phyloP scores from a whole-genome alignment of 2,329 filamentous ascomycete species.

The Fusarium lateritium region DNA sequence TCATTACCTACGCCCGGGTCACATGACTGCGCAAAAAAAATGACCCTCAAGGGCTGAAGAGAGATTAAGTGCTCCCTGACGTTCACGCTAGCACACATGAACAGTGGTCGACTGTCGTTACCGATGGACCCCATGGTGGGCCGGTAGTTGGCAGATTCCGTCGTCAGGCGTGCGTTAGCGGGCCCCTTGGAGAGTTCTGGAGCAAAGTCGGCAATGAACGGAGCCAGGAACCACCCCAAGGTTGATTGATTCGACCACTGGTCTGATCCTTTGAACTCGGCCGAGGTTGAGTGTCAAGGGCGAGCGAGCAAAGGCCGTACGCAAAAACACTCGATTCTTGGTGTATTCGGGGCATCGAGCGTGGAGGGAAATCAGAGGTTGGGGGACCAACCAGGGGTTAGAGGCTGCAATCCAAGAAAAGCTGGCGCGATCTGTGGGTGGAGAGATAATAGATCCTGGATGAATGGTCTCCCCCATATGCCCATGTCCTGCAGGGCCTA shows the following conservation, averaged over 20 bases:
- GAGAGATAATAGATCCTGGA: constrained; percentile 45
- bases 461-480: constrained; percentile 10
- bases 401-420: constrained; percentile 31
- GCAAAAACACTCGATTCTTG: not conserved
- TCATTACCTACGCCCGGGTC: not conserved
- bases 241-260: not conserved
- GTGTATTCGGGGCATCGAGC: not conserved
- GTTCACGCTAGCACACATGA: constrained; percentile 27
- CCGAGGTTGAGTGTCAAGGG: not conserved
- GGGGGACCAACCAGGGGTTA: constrained; percentile 24
- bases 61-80: constrained; percentile 33
- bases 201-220: constrained; percentile 17
- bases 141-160: constrained; percentile 29
- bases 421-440: constrained; percentile 50
- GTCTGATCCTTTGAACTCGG: not conserved
- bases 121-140: constrained; percentile 21
- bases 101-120: constrained; percentile 9
- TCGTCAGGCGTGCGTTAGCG: constrained; percentile 23
- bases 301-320: not conserved
- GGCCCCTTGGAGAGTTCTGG: constrained; percentile 14
- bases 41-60: constrained; percentile 15
- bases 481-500: constrained; percentile 43
- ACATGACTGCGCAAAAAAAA: constrained; percentile 31
- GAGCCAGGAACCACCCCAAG: constrained; percentile 1
- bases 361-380: constrained; percentile 24